A percentile compares a stretch with the other conserved stretches of the same genome.
Evolutionary conservation across 169 alveolate genomes (phyloP).

Genomic region (Theileria sp.): DNA sequence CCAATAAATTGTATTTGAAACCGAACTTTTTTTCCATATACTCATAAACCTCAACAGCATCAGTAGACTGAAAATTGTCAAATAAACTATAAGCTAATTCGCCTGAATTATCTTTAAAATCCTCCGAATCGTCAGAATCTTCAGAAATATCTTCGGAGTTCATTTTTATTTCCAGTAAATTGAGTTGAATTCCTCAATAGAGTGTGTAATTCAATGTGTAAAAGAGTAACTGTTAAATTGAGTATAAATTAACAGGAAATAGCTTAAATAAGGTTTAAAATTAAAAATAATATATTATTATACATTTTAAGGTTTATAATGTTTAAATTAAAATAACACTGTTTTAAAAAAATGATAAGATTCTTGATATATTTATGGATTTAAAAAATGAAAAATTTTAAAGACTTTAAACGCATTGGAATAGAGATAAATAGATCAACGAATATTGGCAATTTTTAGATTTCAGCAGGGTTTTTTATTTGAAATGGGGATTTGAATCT

Average conservation of each 20-base stretch:
- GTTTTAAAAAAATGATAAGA: background rate
- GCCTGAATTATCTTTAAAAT: slow-evolving; percentile 24
- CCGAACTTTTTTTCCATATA: slow-evolving; percentile 63
- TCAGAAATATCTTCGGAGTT: slow-evolving; percentile 10
- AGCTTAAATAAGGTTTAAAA: too few species aligned
- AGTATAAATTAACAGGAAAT: background rate
- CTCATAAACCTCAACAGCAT: slow-evolving; percentile 67
- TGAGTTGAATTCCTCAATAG: background rate
- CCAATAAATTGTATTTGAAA: slow-evolving; percentile 37
- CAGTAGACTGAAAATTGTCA: slow-evolving; percentile 71
- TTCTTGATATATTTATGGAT: background rate
- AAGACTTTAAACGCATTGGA: background rate
- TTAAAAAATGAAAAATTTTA: too few species aligned
- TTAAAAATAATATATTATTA: too few species aligned
- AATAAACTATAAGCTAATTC: slow-evolving; percentile 72
- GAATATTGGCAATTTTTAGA: background rate
- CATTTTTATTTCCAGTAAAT: background rate
- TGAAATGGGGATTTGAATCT: background rate
- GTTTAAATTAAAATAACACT: background rate
- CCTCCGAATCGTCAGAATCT: slow-evolving; percentile 37
- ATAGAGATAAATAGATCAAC: background rate
- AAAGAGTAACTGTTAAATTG: background rate
- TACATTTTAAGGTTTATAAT: background rate
- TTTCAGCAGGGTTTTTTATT: background rate
- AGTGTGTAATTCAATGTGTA: background rate